Evolutionary conservation across 2,329 filamentous ascomycete genomes (phyloP).

Genomic region (Trichoderma simmonsii): DNA sequence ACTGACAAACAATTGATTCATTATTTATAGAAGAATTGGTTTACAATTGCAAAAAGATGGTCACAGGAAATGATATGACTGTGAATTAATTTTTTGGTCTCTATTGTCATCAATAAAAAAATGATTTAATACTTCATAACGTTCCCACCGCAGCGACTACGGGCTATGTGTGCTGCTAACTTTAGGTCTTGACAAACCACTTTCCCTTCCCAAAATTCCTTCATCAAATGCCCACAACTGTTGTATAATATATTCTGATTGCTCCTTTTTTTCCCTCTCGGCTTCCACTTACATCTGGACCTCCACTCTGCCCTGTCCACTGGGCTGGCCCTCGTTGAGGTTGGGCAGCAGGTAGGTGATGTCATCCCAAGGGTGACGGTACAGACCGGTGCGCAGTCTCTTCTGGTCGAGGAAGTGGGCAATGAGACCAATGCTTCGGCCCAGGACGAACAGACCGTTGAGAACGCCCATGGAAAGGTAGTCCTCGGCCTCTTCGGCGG

Average conservation of each 20-base stretch:
- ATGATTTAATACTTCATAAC: conserved; percentile 29
- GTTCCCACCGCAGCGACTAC: conserved; percentile 32
- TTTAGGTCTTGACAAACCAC: conserved; percentile 35
- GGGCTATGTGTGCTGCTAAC: conserved; percentile 37
- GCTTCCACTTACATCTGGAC: conserved; percentile 63
- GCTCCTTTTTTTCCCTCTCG: conserved; percentile 23
- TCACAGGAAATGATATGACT: neutral
- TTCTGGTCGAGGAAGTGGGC: conserved; percentile 99
- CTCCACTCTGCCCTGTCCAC: conserved; percentile 83
- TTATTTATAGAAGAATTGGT: neutral
- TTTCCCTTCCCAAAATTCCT: conserved; percentile 27
- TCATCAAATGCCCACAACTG: conserved; percentile 31
- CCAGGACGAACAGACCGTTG: conserved; percentile 98
- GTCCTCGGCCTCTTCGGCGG: conserved; percentile 92
- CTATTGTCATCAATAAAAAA: conserved; percentile 32
- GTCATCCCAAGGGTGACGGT: conserved; percentile 99
- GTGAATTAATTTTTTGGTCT: conserved; percentile 29
- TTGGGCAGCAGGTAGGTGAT: conserved; percentile 92
- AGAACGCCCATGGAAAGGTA: conserved; percentile 99
- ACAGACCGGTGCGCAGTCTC: conserved; percentile 95
- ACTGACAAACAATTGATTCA: neutral
- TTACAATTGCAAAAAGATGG: too few relatives aligned
- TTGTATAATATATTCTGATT: conserved; percentile 29
- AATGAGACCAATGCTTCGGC: conserved; percentile 97
- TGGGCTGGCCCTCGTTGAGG: conserved; percentile 67